These are phyloP conservation scores for Talaromyces liani DNA, from an alignment of 495 filamentous ascomycete species.

Conservation along the genomic window DNA sequence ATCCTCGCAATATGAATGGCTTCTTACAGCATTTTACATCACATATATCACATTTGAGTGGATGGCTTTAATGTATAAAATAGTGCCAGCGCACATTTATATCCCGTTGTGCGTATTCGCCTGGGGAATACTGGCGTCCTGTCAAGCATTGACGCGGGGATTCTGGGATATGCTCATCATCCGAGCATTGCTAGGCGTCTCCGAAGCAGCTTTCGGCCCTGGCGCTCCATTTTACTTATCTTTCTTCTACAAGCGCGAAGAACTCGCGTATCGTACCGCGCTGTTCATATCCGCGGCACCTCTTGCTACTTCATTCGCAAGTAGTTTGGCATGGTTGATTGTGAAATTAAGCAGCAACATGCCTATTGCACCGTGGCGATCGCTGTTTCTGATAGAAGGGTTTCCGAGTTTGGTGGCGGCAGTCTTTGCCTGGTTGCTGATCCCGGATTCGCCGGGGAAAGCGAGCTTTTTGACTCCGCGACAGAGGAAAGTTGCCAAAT, in stretches of 20 bases:
- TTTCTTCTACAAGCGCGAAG: conserved; percentile 52
- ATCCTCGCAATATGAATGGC: conserved; percentile 56
- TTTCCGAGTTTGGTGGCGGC: conserved; percentile 54
- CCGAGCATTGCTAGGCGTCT: conserved; percentile 46
- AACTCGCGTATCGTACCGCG: conserved; percentile 54
- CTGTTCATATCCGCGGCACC: conserved; percentile 58
- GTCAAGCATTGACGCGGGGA: conserved; percentile 59
- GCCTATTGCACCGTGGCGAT: conserved; percentile 52
- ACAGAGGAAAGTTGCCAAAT: conserved; percentile 38
- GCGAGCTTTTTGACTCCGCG: conserved; percentile 42
- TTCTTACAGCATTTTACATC: conserved; percentile 60
- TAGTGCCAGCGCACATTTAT: conserved; percentile 53
- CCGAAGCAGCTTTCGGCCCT: conserved; percentile 55
- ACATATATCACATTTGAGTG: conserved; percentile 71
- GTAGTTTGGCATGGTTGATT: conserved; percentile 53
- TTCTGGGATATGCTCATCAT: conserved; percentile 38
- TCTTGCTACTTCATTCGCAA: conserved; percentile 62
- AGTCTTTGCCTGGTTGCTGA: conserved; percentile 43
- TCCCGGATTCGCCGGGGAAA: conserved; percentile 47
- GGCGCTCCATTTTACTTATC: conserved; percentile 58
- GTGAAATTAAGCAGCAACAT: conserved; percentile 38
- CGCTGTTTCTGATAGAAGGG: conserved; percentile 54
- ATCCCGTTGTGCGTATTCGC: conserved; percentile 36
- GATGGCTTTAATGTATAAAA: conserved; percentile 57
- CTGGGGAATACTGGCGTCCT: conserved; percentile 58